Percentiles rank a stretch among this genome's conserved stretches.
Conservation (phyloP, 495 filamentous ascomycete species). For the Tuber indicum region DNA sequence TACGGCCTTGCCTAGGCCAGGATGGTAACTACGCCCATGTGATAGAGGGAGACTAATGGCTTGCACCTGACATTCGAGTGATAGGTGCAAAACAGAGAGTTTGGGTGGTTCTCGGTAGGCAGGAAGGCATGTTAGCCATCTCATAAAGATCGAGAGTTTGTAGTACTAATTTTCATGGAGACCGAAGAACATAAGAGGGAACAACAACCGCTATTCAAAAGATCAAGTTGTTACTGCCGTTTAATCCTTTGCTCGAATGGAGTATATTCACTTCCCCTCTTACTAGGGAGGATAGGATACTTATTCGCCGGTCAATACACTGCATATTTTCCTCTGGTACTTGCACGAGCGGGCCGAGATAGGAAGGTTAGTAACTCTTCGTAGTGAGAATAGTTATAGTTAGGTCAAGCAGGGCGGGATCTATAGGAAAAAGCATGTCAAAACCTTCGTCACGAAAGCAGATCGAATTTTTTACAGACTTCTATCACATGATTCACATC, state of each 20-base stretch:
- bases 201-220: conserved; percentile 46
- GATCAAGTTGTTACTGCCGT: conserved; percentile 45
- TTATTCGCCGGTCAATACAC: not conserved
- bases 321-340: not conserved
- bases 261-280: not conserved
- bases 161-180: conserved; percentile 19
- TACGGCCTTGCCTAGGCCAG: conserved; percentile 4
- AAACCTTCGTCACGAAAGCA: conserved; percentile 22
- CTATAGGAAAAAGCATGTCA: conserved; percentile 6
- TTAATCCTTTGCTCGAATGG: conserved; percentile 47
- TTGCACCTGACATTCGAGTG: not conserved
- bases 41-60: not conserved
- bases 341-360: conserved; percentile 12
- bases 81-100: conserved; percentile 37
- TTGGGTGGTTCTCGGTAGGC: conserved; percentile 44
- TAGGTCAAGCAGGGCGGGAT: not conserved
- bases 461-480: conserved; percentile 42
- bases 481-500: conserved; percentile 42
- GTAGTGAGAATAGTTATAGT: not conserved
- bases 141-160: not conserved
- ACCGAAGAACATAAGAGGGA: conserved; percentile 43
- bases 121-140: conserved; percentile 23
- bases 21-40: not conserved
- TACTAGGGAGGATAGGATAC: not conserved
- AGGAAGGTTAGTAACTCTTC: conserved; percentile 5